Evolutionary conservation across 2,329 filamentous ascomycete genomes (phyloP).

Genomic region (Fusarium buxicola): DNA sequence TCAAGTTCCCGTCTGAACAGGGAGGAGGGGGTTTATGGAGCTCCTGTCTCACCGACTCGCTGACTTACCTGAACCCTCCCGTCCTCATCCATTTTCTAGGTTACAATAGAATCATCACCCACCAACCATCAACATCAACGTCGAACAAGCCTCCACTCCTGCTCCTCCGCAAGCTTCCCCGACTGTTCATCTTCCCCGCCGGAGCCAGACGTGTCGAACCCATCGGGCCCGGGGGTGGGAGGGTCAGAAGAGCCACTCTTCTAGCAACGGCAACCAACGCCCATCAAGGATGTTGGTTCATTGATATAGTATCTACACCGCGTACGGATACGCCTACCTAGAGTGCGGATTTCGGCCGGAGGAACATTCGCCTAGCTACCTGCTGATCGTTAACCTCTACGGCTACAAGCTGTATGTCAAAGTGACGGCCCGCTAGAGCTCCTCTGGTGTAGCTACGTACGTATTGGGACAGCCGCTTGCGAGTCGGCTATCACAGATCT

Average conservation of each 20-base stretch:
- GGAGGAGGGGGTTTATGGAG: not conserved
- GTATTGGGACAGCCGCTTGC: not conserved
- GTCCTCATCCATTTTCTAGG: not conserved
- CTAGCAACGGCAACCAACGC: too few species aligned
- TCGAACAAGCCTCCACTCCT: not conserved
- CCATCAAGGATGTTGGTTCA: not conserved
- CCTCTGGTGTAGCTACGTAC: too few species aligned
- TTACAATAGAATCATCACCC: not conserved
- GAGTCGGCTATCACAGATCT: not conserved
- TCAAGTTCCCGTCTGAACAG: not conserved
- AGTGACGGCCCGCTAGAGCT: not conserved
- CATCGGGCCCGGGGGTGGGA: not conserved
- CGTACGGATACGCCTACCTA: too few species aligned
- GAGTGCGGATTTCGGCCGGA: not conserved
- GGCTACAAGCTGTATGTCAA: slow-evolving; percentile 2
- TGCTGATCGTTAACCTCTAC: not conserved
- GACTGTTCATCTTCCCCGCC: not conserved
- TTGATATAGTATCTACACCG: slow-evolving; percentile 3
- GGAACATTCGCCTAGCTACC: not conserved
- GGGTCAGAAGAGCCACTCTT: not conserved
- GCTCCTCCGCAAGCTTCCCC: not conserved
- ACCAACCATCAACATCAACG: not conserved
- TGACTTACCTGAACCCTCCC: slow-evolving; percentile 3
- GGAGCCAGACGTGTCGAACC: not conserved
- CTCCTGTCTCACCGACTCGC: slow-evolving; percentile 3